phyloP scores from a whole-genome alignment of 2,329 filamentous ascomycete genomes.

The Taxawa tesnikishii region DNA sequence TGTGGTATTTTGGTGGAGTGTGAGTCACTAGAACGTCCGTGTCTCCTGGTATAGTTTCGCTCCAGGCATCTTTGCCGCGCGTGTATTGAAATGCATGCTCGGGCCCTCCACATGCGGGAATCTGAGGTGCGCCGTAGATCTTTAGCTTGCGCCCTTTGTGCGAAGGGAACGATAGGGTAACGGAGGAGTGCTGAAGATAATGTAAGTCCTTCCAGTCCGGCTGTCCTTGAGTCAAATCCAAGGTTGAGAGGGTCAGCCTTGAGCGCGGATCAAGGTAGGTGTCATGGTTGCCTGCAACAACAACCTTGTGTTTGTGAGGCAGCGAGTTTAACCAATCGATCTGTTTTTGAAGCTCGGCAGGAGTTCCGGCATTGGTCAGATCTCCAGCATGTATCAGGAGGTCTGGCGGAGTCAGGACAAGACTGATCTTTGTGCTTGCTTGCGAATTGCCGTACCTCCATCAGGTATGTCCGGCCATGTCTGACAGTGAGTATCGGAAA shows the following conservation, averaged over 20 bases:
- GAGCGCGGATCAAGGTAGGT: conserved; percentile 64
- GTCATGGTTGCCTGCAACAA: conserved; percentile 83
- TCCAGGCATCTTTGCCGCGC: conserved; percentile 55
- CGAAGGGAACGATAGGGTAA: conserved; percentile 48
- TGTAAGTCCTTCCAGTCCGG: conserved; percentile 57
- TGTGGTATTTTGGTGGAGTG: conserved; percentile 62
- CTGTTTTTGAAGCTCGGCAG: conserved; percentile 64
- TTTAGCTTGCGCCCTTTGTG: conserved; percentile 45
- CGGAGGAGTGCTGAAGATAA: conserved; percentile 61
- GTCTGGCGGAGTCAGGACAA: too few relatives aligned
- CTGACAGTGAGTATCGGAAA: conserved; percentile 77
- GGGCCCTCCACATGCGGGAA: conserved; percentile 60
- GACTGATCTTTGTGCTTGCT: too few relatives aligned
- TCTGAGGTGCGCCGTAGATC: conserved; percentile 71
- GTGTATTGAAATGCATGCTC: conserved; percentile 71
- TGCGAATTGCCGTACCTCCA: too few relatives aligned
- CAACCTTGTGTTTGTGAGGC: conserved; percentile 67
- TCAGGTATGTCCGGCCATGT: conserved; percentile 43
- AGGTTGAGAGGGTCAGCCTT: conserved; percentile 33
- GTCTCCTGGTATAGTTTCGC: conserved; percentile 54
- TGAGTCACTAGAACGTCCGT: conserved; percentile 75
- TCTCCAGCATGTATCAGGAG: conserved; percentile 86
- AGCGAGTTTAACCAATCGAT: conserved; percentile 69
- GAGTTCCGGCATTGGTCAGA: conserved; percentile 60
- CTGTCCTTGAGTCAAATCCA: conserved; percentile 38